These are phyloP conservation scores for Colletotrichum sojae DNA, from an alignment of 2,329 filamentous ascomycete genomes.

Conservation along the genomic window DNA sequence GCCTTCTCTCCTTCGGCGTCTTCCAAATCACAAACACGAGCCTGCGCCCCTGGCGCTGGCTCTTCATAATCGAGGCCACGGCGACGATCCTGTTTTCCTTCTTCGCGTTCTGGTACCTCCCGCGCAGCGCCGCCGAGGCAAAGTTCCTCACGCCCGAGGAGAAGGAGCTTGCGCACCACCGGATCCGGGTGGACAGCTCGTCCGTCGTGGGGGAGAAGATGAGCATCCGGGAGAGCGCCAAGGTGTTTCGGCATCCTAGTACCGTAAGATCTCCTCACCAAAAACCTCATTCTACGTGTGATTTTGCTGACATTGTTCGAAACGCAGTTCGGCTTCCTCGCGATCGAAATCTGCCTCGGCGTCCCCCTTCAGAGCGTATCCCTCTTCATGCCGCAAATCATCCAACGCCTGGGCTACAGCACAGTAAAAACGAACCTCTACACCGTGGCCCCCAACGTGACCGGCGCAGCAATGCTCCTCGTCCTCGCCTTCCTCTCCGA, in stretches of 20 bases:
- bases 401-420: slow-evolving; percentile 58
- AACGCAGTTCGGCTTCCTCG: slow-evolving; percentile 39
- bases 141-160: slow-evolving; percentile 77
- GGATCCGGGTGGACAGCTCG: slow-evolving; percentile 83
- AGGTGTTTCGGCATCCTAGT: slow-evolving; percentile 65
- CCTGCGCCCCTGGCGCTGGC: slow-evolving; percentile 62
- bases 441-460: slow-evolving; percentile 85
- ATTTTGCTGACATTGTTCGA: neutral
- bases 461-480: slow-evolving; percentile 79
- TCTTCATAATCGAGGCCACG: slow-evolving; percentile 67
- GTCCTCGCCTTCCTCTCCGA: slow-evolving; percentile 81
- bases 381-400: slow-evolving; percentile 69
- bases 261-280: slow-evolving; percentile 61
- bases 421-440: slow-evolving; percentile 80
- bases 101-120: slow-evolving; percentile 80
- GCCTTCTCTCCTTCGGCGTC: slow-evolving; percentile 44
- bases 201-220: slow-evolving; percentile 70
- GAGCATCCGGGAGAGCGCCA: slow-evolving; percentile 63
- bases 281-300: too few species aligned
- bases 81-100: slow-evolving; percentile 72
- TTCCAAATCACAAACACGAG: slow-evolving; percentile 59
- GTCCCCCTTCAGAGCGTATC: slow-evolving; percentile 70
- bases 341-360: slow-evolving; percentile 72
- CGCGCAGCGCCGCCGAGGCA: slow-evolving; percentile 73
- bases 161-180: slow-evolving; percentile 76